phyloP scores from a whole-genome alignment of 257 asterid genomes.

The Plectranthus barbatus region DNA sequence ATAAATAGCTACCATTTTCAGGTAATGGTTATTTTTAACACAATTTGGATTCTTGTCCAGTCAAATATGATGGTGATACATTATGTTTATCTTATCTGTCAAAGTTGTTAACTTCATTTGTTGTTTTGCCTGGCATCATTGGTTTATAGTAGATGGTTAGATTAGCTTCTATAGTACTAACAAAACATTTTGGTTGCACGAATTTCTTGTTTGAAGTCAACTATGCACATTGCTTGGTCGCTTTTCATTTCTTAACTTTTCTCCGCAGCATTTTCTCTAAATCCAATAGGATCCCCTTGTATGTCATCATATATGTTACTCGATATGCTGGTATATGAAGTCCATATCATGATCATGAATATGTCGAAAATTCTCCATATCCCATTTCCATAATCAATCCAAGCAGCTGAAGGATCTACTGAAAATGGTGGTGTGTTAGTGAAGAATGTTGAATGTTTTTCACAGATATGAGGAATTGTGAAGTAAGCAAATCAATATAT shows the following conservation, averaged over 20 bases:
- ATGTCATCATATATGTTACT: neutral
- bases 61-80: neutral
- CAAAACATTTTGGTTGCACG: neutral
- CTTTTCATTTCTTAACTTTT: neutral
- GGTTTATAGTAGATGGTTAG: neutral
- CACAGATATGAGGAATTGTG: too few species aligned
- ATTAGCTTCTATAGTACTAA: neutral
- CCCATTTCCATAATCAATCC: neutral
- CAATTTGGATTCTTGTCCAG: neutral
- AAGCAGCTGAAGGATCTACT: neutral
- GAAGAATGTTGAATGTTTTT: neutral
- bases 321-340: neutral
- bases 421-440: neutral
- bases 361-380: neutral
- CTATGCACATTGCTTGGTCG: neutral
- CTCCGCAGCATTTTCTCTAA: neutral
- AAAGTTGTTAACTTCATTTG: conserved; percentile 1
- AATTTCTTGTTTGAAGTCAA: neutral
- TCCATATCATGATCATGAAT: neutral
- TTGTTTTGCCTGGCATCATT: neutral
- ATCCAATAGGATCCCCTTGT: neutral
- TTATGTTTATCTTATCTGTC: neutral
- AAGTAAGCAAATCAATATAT: too few species aligned
- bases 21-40: conserved; percentile 29
- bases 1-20: conserved; percentile 81